A percentile compares a stretch with the other conserved stretches of the same genome.
Evolutionary conservation across 805 yeast species (phyloP).

Genomic region (Saturnispora besseyi): DNA sequence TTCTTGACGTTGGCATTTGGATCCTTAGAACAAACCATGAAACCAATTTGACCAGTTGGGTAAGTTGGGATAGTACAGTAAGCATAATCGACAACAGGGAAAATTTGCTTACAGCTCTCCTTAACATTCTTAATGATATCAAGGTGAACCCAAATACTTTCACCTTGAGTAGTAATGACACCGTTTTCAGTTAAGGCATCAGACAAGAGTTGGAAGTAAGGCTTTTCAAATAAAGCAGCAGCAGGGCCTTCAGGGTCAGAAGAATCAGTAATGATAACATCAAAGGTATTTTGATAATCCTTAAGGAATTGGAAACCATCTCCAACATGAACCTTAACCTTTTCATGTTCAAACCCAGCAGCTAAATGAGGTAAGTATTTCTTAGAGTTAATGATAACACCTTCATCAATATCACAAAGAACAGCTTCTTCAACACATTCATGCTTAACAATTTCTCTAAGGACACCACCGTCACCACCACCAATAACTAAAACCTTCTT

Average conservation of each 20-base stretch:
- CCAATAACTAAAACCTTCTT: slow-evolving; percentile 78
- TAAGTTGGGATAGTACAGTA: slow-evolving; percentile 93
- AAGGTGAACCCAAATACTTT: slow-evolving; percentile 88
- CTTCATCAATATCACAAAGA: slow-evolving; percentile 89
- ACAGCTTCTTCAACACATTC: slow-evolving; percentile 53
- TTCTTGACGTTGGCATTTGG: slow-evolving; percentile 48
- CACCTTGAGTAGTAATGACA: slow-evolving; percentile 90
- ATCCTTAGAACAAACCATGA: slow-evolving; percentile 90
- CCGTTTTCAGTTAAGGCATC: slow-evolving; percentile 92
- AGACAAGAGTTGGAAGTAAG: slow-evolving; percentile 74
- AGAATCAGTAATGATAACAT: slow-evolving; percentile 93
- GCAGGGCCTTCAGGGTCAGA: slow-evolving; percentile 99
- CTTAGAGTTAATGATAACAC: slow-evolving; percentile 81
- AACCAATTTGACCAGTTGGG: slow-evolving; percentile 97
- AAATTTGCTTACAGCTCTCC: slow-evolving; percentile 70
- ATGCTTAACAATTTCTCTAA: slow-evolving; percentile 74
- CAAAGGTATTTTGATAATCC: slow-evolving; percentile 76
- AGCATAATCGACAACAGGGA: slow-evolving; percentile 88
- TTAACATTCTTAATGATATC: slow-evolving; percentile 74
- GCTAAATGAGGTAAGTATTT: slow-evolving; percentile 84
- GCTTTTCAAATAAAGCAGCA: slow-evolving; percentile 83
- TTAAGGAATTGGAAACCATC: slow-evolving; percentile 96
- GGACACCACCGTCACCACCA: slow-evolving; percentile 95
- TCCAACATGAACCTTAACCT: slow-evolving; percentile 83
- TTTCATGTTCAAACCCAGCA: slow-evolving; percentile 74